Evolutionary conservation across 2,329 filamentous ascomycete genomes (phyloP), one percentile per base, ranked within the genome.

Genomic region (Lachnum nothofagi): DNA sequence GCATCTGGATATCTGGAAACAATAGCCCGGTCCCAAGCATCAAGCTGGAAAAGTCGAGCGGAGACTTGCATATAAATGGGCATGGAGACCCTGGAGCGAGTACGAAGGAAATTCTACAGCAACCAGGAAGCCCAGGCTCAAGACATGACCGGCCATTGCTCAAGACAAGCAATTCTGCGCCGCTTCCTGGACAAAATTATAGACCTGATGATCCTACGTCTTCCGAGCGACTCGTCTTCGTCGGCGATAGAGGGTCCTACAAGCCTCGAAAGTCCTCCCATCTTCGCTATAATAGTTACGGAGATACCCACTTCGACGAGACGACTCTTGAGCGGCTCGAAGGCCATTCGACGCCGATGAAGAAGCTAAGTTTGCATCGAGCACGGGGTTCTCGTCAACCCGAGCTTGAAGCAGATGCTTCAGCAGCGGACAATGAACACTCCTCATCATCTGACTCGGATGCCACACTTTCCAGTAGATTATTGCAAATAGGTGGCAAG

Each of bases 1-100:
- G 89, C 3, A 90, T 96, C 43, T 89, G 86, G 83, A 80, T 86
- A 42, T 64, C 62, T 5, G 57, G 58, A 37, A 50, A 52, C 14
- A 60, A 46, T 12, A 59, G 54, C n/a, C 61, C 60, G 40, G 43
- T 57, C 8, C 58, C 57, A 14, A 61, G 54, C 35, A 50, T 59
- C 20, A 59, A 55, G 23, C 41, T 56, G 10, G 46, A 46, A 20
- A 41, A 55, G 19, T 31, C 55, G 7, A 42, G 41, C 14, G 44
- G 48, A 6, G 53, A 49, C 38, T 56, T 57, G 14, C 16, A 44
- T 17, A 24, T 12, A 24, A 8, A 9, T 24, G 20, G 7, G 10
- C 19, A 25, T 17, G 38, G 41, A 16, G 48, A 52, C 34, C 49
- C 53, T 9, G 53, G 42, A 22, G 55, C 46, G 16, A 52, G 37